Conservation (phyloP, 2,329 filamentous ascomycete genomes). For the Trichoderma hamatum region DNA sequence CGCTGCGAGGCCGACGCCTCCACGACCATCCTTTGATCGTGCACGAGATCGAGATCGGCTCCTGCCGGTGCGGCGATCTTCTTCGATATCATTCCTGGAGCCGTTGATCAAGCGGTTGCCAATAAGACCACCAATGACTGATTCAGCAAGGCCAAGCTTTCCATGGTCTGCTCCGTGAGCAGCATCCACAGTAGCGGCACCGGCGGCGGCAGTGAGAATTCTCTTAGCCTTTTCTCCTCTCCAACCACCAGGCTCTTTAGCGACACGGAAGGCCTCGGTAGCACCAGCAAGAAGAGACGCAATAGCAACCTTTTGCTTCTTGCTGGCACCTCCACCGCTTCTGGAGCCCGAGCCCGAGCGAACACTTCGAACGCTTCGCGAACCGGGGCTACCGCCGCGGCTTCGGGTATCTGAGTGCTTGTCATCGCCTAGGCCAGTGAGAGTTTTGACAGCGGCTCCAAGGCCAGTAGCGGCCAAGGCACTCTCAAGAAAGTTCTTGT, state of each 20-base stretch:
- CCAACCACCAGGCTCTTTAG: constrained; percentile 88
- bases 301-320: constrained; percentile 84
- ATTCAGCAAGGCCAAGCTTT: constrained; percentile 82
- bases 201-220: constrained; percentile 81
- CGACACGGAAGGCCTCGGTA: constrained; percentile 86
- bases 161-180: constrained; percentile 73
- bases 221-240: constrained; percentile 90
- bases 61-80: constrained; percentile 60
- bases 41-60: constrained; percentile 71
- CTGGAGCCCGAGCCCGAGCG: constrained; percentile 54
- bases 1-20: constrained; percentile 60
- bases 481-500: constrained; percentile 66
- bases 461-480: constrained; percentile 64
- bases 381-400: constrained; percentile 51
- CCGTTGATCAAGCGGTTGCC: constrained; percentile 87
- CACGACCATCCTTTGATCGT: constrained; percentile 55
- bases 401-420: constrained; percentile 48
- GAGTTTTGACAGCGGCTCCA: constrained; percentile 62
- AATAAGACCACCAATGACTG: constrained; percentile 84
- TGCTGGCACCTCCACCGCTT: constrained; percentile 51
- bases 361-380: constrained; percentile 58
- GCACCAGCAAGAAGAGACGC: constrained; percentile 88
- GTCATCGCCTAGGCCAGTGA: constrained; percentile 54
- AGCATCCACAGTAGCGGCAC: constrained; percentile 84
- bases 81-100: constrained; percentile 66